Conservation (phyloP, 352 stramenopile species). For the Phytopythium helicoides region DNA sequence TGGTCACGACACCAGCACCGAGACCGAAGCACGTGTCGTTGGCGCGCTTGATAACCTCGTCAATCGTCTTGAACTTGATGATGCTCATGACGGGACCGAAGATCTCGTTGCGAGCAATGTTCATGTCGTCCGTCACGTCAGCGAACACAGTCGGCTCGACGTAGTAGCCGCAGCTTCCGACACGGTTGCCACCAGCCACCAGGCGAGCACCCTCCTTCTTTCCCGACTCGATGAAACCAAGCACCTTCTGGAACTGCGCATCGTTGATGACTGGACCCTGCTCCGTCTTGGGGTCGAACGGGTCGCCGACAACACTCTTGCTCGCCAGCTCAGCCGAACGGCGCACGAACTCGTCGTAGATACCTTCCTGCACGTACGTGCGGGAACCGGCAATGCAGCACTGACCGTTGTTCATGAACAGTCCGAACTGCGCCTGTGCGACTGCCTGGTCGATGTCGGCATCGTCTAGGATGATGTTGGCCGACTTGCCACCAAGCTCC, state of each 20-base stretch:
- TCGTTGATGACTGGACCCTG: conserved; percentile 59
- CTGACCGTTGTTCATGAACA: conserved; percentile 87
- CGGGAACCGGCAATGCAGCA: conserved; percentile 78
- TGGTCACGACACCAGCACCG: conserved; percentile 84
- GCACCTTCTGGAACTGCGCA: conserved; percentile 71
- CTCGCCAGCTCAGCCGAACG: conserved; percentile 46
- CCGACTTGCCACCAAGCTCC: conserved; percentile 72
- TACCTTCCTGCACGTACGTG: too few relatives aligned
- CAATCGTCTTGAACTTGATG: conserved; percentile 82
- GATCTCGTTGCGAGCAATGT: conserved; percentile 87
- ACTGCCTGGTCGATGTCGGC: conserved; percentile 63
- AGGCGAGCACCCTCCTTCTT: conserved; percentile 77
- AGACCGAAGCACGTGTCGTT: conserved; percentile 89
- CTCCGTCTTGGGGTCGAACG: conserved; percentile 33
- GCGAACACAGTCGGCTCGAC: conserved; percentile 91
- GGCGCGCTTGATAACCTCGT: conserved; percentile 83
- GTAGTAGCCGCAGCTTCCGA: conserved; percentile 78
- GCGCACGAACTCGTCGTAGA: conserved; percentile 78
- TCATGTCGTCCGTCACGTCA: conserved; percentile 72
- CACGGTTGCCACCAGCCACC: conserved; percentile 69
- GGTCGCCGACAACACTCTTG: conserved; percentile 48
- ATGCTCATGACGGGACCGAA: conserved; percentile 88
- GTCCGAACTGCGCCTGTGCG: conserved; percentile 34
- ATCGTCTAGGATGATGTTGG: conserved; percentile 64
- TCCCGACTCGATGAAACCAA: conserved; percentile 69